Conservation (phyloP, 192 early-diverging fungal genomes). For the Backusella sp. region DNA sequence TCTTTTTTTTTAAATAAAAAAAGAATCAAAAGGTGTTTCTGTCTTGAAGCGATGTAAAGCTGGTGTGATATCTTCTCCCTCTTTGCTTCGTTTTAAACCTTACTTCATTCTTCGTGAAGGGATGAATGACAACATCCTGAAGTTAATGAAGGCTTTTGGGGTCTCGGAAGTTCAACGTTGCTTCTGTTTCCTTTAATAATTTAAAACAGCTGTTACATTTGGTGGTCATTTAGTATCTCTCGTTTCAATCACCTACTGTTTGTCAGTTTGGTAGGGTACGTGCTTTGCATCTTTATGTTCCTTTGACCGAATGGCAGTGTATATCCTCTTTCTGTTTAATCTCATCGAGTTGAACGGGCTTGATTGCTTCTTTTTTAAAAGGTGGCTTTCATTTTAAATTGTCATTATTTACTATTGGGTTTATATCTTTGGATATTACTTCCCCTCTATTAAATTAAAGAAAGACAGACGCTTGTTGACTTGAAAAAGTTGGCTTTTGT, state of each 20-base stretch:
- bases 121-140: slow-evolving; percentile 5
- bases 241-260: neutral
- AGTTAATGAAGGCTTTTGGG: neutral
- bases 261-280: neutral
- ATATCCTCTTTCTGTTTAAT: neutral
- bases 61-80: neutral
- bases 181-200: neutral
- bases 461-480: neutral
- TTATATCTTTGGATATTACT: neutral
- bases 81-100: neutral
- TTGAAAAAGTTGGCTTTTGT: neutral
- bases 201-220: neutral
- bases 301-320: neutral
- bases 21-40: neutral
- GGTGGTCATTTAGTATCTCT: neutral
- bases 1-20: neutral
- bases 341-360: neutral
- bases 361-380: too few relatives aligned
- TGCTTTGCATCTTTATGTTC: neutral
- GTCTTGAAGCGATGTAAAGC: neutral
- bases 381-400: neutral
- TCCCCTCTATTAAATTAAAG: neutral
- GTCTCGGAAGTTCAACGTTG: neutral
- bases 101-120: slow-evolving; percentile 1
- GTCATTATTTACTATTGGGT: neutral